These are phyloP conservation scores for Ogataea pini DNA, from an alignment of 805 yeast genomes.

Conservation along the genomic window DNA sequence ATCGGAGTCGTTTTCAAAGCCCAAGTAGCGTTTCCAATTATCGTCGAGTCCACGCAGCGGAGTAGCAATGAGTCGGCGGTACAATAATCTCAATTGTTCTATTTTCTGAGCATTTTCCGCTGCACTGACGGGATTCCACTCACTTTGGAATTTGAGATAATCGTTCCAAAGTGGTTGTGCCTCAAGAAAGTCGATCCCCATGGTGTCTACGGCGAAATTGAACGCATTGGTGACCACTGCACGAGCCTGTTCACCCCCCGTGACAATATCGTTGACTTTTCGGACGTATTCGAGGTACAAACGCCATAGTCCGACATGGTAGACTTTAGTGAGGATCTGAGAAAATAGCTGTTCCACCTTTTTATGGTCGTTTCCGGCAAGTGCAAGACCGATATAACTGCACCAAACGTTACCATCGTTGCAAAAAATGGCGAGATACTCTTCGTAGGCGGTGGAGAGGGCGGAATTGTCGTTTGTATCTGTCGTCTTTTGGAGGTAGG, in stretches of 20 bases:
- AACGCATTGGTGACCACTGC: constrained; percentile 75
- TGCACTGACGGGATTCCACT: constrained; percentile 74
- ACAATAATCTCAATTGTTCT: constrained; percentile 73
- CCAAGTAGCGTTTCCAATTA: constrained; percentile 77
- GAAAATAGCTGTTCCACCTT: constrained; percentile 65
- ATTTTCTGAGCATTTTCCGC: constrained; percentile 85
- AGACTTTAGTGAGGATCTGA: constrained; percentile 60
- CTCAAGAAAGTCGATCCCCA: constrained; percentile 70
- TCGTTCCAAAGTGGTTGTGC: constrained; percentile 78
- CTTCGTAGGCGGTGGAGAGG: constrained; percentile 57
- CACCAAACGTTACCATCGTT: constrained; percentile 75
- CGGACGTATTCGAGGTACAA: constrained; percentile 79
- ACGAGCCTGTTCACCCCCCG: constrained; percentile 82
- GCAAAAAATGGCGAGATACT: constrained; percentile 65
- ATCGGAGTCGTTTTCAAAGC: constrained; percentile 79
- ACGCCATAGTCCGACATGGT: constrained; percentile 70
- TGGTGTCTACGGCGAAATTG: constrained; percentile 74
- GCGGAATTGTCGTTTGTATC: constrained; percentile 59
- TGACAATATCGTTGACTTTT: constrained; percentile 63
- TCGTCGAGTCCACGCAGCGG: constrained; percentile 77
- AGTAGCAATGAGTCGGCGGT: constrained; percentile 66
- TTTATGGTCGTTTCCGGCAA: constrained; percentile 63
- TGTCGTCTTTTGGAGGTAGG: constrained; percentile 49
- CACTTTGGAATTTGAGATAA: constrained; percentile 73
- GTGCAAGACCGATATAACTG: constrained; percentile 63